Evolutionary conservation across 257 asterid species (phyloP).

Genomic region (Petunia axillaris): DNA sequence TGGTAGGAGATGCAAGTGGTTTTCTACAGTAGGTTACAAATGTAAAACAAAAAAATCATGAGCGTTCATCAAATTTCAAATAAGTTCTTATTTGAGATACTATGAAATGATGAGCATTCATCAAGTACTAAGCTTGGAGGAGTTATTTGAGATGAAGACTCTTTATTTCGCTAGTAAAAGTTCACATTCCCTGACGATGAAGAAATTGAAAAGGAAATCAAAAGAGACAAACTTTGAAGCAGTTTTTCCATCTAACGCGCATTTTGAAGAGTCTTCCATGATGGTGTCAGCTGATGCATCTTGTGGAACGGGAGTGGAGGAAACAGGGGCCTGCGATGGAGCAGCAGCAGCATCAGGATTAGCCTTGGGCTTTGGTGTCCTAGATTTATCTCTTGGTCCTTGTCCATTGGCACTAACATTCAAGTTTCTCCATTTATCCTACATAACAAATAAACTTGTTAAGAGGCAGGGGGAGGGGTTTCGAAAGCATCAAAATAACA

Average conservation of each 20-base stretch:
- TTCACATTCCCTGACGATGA: not conserved
- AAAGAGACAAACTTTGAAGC: constrained; percentile 56
- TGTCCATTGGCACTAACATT: constrained; percentile 68
- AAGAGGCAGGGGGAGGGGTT: not conserved
- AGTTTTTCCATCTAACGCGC: constrained; percentile 59
- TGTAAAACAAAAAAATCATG: not conserved
- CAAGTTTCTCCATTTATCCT: constrained; percentile 97
- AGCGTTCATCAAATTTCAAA: constrained; percentile 5
- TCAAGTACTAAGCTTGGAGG: not conserved
- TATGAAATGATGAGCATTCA: constrained; percentile 5
- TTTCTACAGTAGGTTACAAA: not conserved
- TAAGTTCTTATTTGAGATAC: not conserved
- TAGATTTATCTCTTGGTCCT: constrained; percentile 65
- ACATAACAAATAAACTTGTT: not conserved
- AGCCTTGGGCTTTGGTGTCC: constrained; percentile 53
- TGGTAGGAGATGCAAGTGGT: constrained; percentile 7
- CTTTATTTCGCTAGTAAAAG: not conserved
- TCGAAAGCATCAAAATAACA: not conserved
- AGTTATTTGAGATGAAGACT: not conserved
- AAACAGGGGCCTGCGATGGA: constrained; percentile 42
- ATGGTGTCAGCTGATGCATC: constrained; percentile 47
- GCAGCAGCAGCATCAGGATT: constrained; percentile 52
- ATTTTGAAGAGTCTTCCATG: constrained; percentile 54
- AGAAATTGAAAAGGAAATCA: constrained; percentile 34
- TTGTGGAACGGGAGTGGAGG: constrained; percentile 48